Evolutionary conservation across 2,329 filamentous ascomycete species (phyloP).

Genomic region (Taxawa tesnikishii): DNA sequence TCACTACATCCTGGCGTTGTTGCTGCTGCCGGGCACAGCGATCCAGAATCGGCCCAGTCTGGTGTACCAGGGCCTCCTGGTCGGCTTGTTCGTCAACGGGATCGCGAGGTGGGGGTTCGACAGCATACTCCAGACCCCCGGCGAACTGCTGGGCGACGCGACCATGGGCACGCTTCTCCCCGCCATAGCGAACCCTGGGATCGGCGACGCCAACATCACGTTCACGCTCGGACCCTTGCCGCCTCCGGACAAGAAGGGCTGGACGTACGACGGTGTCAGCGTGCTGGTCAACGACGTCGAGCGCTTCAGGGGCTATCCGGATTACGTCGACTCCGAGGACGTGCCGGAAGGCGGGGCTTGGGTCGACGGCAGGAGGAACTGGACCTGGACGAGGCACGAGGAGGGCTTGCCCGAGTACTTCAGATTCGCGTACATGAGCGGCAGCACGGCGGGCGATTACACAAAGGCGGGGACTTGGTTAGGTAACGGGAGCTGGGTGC

Average conservation of each 20-base stretch:
- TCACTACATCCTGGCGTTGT: slow-evolving; percentile 81
- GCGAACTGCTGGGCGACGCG: slow-evolving; percentile 47
- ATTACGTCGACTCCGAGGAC: slow-evolving; percentile 38
- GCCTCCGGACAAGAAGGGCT: neutral
- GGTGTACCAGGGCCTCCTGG: slow-evolving; percentile 76
- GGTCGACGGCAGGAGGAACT: slow-evolving; percentile 14
- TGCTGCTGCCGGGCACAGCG: slow-evolving; percentile 77
- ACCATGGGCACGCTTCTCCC: slow-evolving; percentile 49
- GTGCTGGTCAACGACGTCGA: slow-evolving; percentile 80
- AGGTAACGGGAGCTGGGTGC: slow-evolving; percentile 48
- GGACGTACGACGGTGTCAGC: slow-evolving; percentile 63
- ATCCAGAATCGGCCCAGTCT: slow-evolving; percentile 78
- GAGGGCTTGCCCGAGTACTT: slow-evolving; percentile 54
- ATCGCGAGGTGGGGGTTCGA: slow-evolving; percentile 92
- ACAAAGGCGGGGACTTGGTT: slow-evolving; percentile 65
- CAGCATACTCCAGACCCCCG: slow-evolving; percentile 71
- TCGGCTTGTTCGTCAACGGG: slow-evolving; percentile 90
- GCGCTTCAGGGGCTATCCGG: slow-evolving; percentile 53
- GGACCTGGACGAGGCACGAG: slow-evolving; percentile 20
- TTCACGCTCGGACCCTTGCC: slow-evolving; percentile 42
- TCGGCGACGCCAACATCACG: slow-evolving; percentile 46
- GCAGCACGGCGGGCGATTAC: slow-evolving; percentile 54
- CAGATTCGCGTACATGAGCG: slow-evolving; percentile 61
- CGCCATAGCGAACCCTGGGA: slow-evolving; percentile 24
- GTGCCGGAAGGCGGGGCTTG: slow-evolving; percentile 21